Conservation (phyloP, 2,329 filamentous ascomycete genomes). For the Colletotrichum sp. region DNA sequence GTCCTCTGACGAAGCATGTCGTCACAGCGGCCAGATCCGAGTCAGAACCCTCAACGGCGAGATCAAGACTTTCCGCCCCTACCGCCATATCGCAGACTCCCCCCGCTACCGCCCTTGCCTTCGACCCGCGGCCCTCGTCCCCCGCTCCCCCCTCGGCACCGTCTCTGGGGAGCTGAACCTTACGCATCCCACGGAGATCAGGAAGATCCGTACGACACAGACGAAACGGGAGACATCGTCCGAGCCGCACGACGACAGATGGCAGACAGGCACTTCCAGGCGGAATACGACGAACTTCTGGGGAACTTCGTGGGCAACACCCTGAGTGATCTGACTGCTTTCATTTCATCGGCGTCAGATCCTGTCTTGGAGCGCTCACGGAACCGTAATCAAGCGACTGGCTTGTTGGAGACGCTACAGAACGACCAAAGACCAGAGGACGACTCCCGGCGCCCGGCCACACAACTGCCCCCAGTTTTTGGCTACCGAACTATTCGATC, state of each 20-base stretch:
- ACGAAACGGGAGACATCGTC: not conserved
- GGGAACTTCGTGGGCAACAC: slow-evolving; percentile 15
- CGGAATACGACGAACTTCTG: slow-evolving; percentile 21
- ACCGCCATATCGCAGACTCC: slow-evolving; percentile 31
- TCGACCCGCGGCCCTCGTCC: not conserved
- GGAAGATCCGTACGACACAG: not conserved
- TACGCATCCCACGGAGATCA: not conserved
- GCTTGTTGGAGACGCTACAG: slow-evolving; percentile 2
- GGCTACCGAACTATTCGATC: not conserved
- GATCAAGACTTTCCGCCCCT: slow-evolving; percentile 38
- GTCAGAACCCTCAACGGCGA: slow-evolving; percentile 31
- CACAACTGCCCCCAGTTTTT: slow-evolving; percentile 7
- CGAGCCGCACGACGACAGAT: slow-evolving; percentile 9
- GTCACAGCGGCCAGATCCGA: slow-evolving; percentile 18
- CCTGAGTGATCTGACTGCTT: slow-evolving; percentile 7
- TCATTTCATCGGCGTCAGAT: slow-evolving; percentile 8
- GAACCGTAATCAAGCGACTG: not conserved
- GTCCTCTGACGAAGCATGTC: slow-evolving; percentile 19
- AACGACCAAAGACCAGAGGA: slow-evolving; percentile 14
- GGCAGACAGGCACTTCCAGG: slow-evolving; percentile 20
- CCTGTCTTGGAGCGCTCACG: not conserved
- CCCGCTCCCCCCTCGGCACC: not conserved
- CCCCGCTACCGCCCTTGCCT: slow-evolving; percentile 30
- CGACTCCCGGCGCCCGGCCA: not conserved
- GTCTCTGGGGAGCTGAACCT: slow-evolving; percentile 4